Evolutionary conservation across 2,329 filamentous ascomycete species (phyloP).

Genomic region (Pezicula neosporulosa): DNA sequence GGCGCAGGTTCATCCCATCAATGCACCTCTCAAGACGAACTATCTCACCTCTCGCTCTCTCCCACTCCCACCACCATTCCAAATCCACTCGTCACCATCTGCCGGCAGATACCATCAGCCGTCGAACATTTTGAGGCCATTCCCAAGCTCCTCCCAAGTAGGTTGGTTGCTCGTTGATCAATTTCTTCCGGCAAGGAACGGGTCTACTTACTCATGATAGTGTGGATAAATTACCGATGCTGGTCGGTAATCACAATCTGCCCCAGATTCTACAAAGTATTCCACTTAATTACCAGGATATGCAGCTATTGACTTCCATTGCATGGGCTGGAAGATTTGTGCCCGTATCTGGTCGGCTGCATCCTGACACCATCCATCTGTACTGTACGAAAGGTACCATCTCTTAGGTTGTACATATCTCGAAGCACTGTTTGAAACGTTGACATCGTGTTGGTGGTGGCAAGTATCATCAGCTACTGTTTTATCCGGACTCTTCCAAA

Average conservation of each 20-base stretch:
- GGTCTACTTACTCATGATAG: background rate
- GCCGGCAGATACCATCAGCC: background rate
- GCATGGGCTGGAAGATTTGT: constrained; percentile 9
- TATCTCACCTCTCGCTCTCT: too few species aligned
- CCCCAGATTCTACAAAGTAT: constrained; percentile 1
- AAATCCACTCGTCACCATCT: background rate
- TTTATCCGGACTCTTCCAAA: background rate
- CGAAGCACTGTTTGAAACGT: too few species aligned
- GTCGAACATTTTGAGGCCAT: too few species aligned
- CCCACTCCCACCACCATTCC: too few species aligned
- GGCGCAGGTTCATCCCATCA: too few species aligned
- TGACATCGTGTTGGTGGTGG: too few species aligned
- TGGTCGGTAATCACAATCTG: background rate
- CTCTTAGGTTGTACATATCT: too few species aligned
- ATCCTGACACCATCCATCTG: constrained; percentile 1
- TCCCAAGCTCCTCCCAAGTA: too few species aligned
- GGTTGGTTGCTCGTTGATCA: background rate
- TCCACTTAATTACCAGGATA: constrained; percentile 1
- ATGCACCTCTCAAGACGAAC: too few species aligned
- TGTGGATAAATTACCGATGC: constrained; percentile 1
- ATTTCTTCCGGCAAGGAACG: background rate
- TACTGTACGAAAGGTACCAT: too few species aligned
- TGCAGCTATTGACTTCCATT: constrained; percentile 2
- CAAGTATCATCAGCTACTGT: too few species aligned
- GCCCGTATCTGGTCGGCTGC: constrained; percentile 10